A percentile compares a stretch with the other conserved stretches of the same genome.
Conservation (phyloP, 306 rosid genomes). For the Neltuma alba region DNA sequence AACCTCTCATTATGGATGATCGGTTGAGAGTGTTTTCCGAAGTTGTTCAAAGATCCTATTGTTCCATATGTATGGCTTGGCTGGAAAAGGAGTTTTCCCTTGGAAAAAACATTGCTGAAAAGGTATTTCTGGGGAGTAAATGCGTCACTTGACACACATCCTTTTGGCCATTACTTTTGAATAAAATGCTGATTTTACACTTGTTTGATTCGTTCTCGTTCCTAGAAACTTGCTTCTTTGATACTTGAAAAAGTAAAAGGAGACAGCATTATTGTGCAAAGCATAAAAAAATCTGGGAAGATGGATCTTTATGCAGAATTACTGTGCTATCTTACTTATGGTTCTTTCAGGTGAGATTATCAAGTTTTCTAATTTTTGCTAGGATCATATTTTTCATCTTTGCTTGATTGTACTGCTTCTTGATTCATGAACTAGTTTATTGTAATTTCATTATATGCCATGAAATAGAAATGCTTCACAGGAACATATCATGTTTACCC, state of each 20-base stretch:
- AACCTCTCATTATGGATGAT: slow-evolving; percentile 47
- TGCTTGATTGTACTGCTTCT: slow-evolving; percentile 16
- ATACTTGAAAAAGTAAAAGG: slow-evolving; percentile 66
- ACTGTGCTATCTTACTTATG: slow-evolving; percentile 74
- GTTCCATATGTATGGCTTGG: slow-evolving; percentile 71
- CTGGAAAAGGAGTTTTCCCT: slow-evolving; percentile 70
- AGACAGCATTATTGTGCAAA: slow-evolving; percentile 59
- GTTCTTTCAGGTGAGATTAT: slow-evolving; percentile 69
- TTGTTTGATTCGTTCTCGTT: slow-evolving; percentile 31
- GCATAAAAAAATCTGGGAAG: slow-evolving; percentile 87
- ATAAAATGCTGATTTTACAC: slow-evolving; percentile 27
- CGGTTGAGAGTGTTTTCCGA: slow-evolving; percentile 58
- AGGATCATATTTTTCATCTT: neutral
- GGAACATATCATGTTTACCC: slow-evolving; percentile 15
- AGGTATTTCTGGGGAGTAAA: slow-evolving; percentile 52
- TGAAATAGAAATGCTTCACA: slow-evolving; percentile 21
- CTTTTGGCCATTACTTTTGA: slow-evolving; percentile 22
- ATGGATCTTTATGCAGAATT: slow-evolving; percentile 84
- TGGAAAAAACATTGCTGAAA: slow-evolving; percentile 45
- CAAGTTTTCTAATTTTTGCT: slow-evolving; percentile 22
- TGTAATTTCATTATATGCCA: slow-evolving; percentile 10
- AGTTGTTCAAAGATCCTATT: slow-evolving; percentile 59
- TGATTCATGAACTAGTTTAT: slow-evolving; percentile 11
- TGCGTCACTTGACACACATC: slow-evolving; percentile 14
- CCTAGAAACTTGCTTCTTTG: slow-evolving; percentile 62